Base-by-base conservation (phyloP, 179 eudicot species). In the Heliamphora pulchella region DNA sequence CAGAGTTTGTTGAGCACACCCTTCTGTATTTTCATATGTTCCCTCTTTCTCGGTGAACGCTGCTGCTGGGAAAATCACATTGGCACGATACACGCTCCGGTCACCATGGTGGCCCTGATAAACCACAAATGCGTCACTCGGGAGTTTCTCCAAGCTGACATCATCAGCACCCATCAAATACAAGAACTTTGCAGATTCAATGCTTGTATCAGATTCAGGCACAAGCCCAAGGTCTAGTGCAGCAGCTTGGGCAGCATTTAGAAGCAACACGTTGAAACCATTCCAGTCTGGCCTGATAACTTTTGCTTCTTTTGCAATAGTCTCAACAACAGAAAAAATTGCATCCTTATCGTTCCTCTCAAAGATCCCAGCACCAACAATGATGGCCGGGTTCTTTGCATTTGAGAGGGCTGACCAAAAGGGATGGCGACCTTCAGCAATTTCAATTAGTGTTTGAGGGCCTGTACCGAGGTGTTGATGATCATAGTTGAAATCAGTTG, bases 21-120 rank as follows among this genome's bases (percentile, higher is more conserved):
- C 98, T 84, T 95, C 97, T 15, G 98, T 93, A 62, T 95, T 95
- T 58, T 67, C 94, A 76, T 94, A 94, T 2, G 93, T 96, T 6
- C 97, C 99, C 80, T 94, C 98, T 68, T 96, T 96, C 83, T 96
- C 99, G 4, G 88, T 78, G 85, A 96, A 96, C 43, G 99, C 98
- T 11, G 99, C 87, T 77, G 98, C 87, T 3, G 99, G 99, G 47
- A 96, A 78, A 74, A 96, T 96, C n/a, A 94, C 91, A 80, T 94
- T 94, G 17, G 99, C 99, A 18, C 99, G 96, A 71, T 96, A 96
- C 54, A 96, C 99, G 47, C 91, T 82, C 11, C 76, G 82, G 75
- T 96, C 99, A 68, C 99, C 99, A 76, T 96, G 99, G 83, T 96
- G 99, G n/a, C 99, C 99, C 85, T 96, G 99, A 85, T 96, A 96